Evolutionary conservation across 2,329 filamentous ascomycete genomes (phyloP), one percentile per base, ranked within the genome.

Genomic region (Penicillium sp.): DNA sequence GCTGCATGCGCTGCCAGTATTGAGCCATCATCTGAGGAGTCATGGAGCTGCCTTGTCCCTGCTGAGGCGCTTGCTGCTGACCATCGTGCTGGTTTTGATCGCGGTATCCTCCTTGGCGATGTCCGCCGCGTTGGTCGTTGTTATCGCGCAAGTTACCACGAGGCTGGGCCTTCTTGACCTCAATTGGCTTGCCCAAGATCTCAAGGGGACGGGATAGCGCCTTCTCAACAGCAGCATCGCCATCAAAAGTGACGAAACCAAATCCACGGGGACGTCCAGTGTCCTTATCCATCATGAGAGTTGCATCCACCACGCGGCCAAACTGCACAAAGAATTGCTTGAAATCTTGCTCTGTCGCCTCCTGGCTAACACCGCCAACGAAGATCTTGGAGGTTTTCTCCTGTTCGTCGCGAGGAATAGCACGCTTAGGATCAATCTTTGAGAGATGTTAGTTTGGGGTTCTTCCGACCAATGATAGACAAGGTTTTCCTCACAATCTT

Each of bases 231-330:
- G 93, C 93, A 13, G 89, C 85, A 64, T 99, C 93, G 59, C 86
- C 95, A 72, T 99, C 93, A 62, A 99, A 99, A 0, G 93, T 99
- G 45, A 99, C 93, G 69, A 99, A 99, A 12, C 93, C 93, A 64
- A 99, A 99, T 1, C 93, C 93, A 65, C 93, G 82, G 2, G 93
- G 93, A 34, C 93, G 83, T n/a, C 93, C 93, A 0, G 93, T 99
- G 70, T 99, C 93, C 73, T 99, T 99, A 70, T 99, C 93, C 84
- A 99, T 99, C 93, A 99, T 99, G 2, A 99, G 82, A 0, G 93
- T 99, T 2, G 93, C 93, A 72, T 99, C 93, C 33, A 99, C 86
- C 16, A 99, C 93, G 53, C 92, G 86, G 25, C 93, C 93, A 63
- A 97, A 99, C 65, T 95, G 89, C 64, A 88, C 89, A 74, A 99